Conservation (phyloP, 2,329 filamentous ascomycete genomes). For the Botrytis tulipae region DNA sequence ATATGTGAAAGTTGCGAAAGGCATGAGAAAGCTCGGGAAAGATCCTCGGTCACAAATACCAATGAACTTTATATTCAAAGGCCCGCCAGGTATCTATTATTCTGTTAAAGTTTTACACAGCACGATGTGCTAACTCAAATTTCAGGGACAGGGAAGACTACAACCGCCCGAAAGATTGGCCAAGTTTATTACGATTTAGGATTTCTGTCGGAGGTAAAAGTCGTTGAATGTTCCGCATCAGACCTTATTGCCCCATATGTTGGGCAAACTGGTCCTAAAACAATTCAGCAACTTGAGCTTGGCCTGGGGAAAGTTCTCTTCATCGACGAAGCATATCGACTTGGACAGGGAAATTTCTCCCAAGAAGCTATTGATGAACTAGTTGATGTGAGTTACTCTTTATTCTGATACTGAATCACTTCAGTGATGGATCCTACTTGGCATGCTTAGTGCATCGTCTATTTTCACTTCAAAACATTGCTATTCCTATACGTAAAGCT, state of each 20-base stretch:
- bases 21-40: constrained; percentile 46
- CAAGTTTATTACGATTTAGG: constrained; percentile 75
- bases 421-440: neutral
- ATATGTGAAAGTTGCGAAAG: constrained; percentile 47
- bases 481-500: neutral
- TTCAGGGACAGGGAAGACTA: constrained; percentile 68
- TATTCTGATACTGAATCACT: no score
- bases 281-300: constrained; percentile 54
- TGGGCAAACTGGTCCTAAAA: constrained; percentile 69
- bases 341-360: constrained; percentile 49
- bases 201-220: constrained; percentile 57
- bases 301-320: constrained; percentile 55
- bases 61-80: constrained; percentile 58
- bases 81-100: constrained; percentile 50
- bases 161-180: constrained; percentile 71
- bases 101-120: neutral
- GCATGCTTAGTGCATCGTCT: neutral
- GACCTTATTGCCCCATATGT: constrained; percentile 68
- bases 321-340: constrained; percentile 58
- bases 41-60: constrained; percentile 53
- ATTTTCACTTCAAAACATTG: neutral
- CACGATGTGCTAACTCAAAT: neutral
- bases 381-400: constrained; percentile 39
- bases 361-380: constrained; percentile 74
- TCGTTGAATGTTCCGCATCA: constrained; percentile 64